Conservation (phyloP, 2,329 filamentous ascomycete genomes). For the Leptographium procerum region DNA sequence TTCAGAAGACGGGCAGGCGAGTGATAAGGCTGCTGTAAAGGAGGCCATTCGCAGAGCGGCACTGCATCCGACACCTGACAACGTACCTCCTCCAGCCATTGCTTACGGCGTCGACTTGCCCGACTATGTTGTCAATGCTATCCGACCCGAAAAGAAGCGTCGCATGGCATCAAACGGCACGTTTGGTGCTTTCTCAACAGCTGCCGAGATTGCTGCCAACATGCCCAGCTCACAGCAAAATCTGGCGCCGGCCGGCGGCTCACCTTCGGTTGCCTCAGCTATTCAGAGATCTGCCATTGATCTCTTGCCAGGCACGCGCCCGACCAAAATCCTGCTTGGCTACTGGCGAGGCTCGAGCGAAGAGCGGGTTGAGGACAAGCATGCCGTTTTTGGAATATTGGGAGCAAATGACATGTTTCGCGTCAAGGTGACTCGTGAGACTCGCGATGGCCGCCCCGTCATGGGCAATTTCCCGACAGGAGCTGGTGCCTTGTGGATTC, state of each 20-base stretch:
- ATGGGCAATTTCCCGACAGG: constrained; percentile 50
- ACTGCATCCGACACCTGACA: constrained; percentile 31
- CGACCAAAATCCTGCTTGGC: constrained; percentile 46
- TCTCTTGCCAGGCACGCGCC: constrained; percentile 39
- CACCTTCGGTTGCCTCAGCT: constrained; percentile 10
- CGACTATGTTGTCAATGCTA: constrained; percentile 24
- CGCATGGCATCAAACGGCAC: constrained; percentile 22
- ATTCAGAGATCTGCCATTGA: constrained; percentile 20
- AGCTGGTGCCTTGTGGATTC: constrained; percentile 50
- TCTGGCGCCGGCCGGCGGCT: constrained; percentile 4
- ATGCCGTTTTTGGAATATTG: constrained; percentile 52
- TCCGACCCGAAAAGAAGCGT: constrained; percentile 30
- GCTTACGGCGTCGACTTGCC: constrained; percentile 41
- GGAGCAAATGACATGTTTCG: constrained; percentile 54
- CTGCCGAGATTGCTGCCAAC: not conserved
- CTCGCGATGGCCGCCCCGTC: constrained; percentile 45
- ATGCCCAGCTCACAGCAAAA: not conserved
- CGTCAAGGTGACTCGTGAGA: constrained; percentile 49
- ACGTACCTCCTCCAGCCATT: constrained; percentile 29
- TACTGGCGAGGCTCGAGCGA: constrained; percentile 47
- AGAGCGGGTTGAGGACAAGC: constrained; percentile 34
- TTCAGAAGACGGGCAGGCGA: constrained; percentile 25
- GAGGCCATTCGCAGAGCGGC: constrained; percentile 35
- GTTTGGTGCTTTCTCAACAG: not conserved
- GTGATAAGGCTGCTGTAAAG: constrained; percentile 31